These are phyloP conservation scores for Exutisphaerella laricina DNA, from an alignment of 2,329 filamentous ascomycete genomes.

Conservation along the genomic window DNA sequence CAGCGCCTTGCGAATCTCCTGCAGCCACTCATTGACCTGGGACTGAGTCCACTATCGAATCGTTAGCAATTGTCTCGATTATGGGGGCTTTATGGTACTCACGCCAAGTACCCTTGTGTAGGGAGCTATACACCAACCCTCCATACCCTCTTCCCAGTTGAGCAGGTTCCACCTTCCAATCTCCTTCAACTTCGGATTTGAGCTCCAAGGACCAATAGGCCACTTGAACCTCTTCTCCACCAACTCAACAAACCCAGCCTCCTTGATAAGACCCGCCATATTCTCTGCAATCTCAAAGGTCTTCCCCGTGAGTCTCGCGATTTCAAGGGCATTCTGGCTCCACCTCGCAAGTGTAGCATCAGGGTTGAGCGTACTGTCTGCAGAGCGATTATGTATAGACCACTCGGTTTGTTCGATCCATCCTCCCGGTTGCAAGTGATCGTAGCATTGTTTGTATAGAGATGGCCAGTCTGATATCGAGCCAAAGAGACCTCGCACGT, in stretches of 20 bases:
- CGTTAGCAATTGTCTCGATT: not conserved
- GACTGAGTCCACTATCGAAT: slow-evolving; percentile 31
- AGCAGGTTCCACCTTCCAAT: slow-evolving; percentile 35
- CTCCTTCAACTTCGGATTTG: slow-evolving; percentile 36
- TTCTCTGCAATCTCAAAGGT: slow-evolving; percentile 29
- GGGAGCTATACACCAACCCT: slow-evolving; percentile 38
- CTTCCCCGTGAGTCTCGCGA: slow-evolving; percentile 24
- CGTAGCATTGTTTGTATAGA: slow-evolving; percentile 36
- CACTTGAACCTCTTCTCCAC: slow-evolving; percentile 38
- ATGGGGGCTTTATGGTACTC: too few relatives aligned
- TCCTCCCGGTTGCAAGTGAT: slow-evolving; percentile 38
- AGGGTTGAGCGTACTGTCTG: slow-evolving; percentile 26
- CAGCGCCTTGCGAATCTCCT: slow-evolving; percentile 29
- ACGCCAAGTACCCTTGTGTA: slow-evolving; percentile 36
- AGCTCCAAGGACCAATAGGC: slow-evolving; percentile 41
- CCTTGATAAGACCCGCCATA: slow-evolving; percentile 24
- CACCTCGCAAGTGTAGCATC: slow-evolving; percentile 26
- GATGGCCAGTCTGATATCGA: slow-evolving; percentile 38
- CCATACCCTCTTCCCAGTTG: slow-evolving; percentile 39
- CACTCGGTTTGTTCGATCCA: slow-evolving; percentile 42
- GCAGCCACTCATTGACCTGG: slow-evolving; percentile 34
- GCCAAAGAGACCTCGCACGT: slow-evolving; percentile 39
- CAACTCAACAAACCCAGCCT: slow-evolving; percentile 45
- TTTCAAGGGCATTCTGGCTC: slow-evolving; percentile 21
- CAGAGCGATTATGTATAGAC: slow-evolving; percentile 26